Evolutionary conservation across 495 filamentous ascomycete species (phyloP).

Genomic region (Ascodesmis nigricans): DNA sequence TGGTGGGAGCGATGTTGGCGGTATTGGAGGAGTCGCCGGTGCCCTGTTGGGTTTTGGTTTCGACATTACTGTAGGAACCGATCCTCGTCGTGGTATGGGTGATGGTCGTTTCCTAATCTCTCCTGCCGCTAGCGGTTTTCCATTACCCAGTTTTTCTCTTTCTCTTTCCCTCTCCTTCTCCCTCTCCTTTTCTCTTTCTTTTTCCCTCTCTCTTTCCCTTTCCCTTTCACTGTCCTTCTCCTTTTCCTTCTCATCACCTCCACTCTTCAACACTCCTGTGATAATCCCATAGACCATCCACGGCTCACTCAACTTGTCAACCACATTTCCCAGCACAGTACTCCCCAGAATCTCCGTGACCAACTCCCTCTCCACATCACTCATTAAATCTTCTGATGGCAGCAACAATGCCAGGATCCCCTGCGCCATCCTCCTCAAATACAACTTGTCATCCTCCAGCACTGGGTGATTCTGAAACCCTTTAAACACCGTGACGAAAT

Average conservation of each 20-base stretch:
- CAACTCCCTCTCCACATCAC: constrained; percentile 56
- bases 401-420: constrained; percentile 59
- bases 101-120: neutral
- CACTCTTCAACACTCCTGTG: constrained; percentile 35
- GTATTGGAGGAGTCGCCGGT: neutral
- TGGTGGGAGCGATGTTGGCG: neutral
- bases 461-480: constrained; percentile 20
- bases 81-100: neutral
- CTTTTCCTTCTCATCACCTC: constrained; percentile 5
- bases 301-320: constrained; percentile 59
- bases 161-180: constrained; percentile 1
- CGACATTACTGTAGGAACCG: neutral
- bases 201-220: neutral
- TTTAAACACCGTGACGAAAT: no score
- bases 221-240: no score
- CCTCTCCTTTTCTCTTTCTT: neutral
- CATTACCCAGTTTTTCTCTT: no score
- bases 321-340: constrained; percentile 54
- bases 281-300: constrained; percentile 69
- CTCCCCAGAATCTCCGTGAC: constrained; percentile 71
- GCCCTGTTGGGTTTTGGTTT: neutral
- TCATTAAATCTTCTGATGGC: constrained; percentile 80
- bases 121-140: no score
- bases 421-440: constrained; percentile 11
- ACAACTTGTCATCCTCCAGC: constrained; percentile 2